These are phyloP conservation scores for Thraustotheca clavata DNA, from an alignment of 352 stramenopile species.

Conservation along the genomic window DNA sequence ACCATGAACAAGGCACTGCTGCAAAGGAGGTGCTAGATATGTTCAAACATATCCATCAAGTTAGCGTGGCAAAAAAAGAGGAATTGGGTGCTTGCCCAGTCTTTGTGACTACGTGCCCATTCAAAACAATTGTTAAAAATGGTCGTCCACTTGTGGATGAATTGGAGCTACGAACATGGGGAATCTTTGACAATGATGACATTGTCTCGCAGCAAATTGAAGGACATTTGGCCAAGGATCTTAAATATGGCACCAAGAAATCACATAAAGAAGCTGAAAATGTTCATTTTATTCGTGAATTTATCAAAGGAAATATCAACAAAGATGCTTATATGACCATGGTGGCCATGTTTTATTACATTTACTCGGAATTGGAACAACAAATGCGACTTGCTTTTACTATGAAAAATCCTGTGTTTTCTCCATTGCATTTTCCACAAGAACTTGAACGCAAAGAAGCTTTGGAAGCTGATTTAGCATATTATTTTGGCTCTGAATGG, in stretches of 20 bases:
- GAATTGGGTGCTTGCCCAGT: slow-evolving; percentile 15
- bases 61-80: slow-evolving; percentile 3
- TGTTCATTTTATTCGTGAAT: slow-evolving; percentile 70
- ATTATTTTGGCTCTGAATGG: slow-evolving; percentile 44
- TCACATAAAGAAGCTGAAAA: slow-evolving; percentile 64
- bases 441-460: slow-evolving; percentile 33
- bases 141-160: slow-evolving; percentile 10
- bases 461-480: slow-evolving; percentile 44
- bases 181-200: background rate
- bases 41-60: slow-evolving; percentile 19
- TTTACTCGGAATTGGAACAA: slow-evolving; percentile 51
- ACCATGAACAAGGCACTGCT: background rate
- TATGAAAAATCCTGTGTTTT: slow-evolving; percentile 25
- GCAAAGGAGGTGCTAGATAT: slow-evolving; percentile 5
- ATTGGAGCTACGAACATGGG: slow-evolving; percentile 13
- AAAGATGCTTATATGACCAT: slow-evolving; percentile 45
- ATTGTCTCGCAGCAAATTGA: background rate
- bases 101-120: slow-evolving; percentile 15
- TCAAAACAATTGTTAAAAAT: slow-evolving; percentile 20
- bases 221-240: slow-evolving; percentile 32
- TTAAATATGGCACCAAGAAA: slow-evolving; percentile 57
- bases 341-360: slow-evolving; percentile 44
- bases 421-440: slow-evolving; percentile 41
- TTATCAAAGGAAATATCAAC: slow-evolving; percentile 61
- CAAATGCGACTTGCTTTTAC: slow-evolving; percentile 1